phyloP scores from a whole-genome alignment of 2,329 filamentous ascomycete species.

The Hypoxylon sp. region DNA sequence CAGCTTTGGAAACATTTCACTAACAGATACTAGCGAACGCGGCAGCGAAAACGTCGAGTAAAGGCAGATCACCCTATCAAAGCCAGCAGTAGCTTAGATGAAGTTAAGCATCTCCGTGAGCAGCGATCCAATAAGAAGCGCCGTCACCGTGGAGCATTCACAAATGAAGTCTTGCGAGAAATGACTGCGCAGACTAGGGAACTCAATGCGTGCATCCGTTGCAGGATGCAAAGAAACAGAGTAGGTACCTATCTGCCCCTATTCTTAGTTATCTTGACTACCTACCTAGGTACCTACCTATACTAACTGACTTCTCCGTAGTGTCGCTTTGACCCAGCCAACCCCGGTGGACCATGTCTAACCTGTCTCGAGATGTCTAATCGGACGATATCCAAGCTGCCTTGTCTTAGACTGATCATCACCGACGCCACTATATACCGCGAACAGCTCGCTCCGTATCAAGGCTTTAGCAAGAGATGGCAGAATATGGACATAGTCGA shows the following conservation, averaged over 20 bases:
- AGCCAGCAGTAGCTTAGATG: not conserved
- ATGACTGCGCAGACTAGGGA: conserved; percentile 5
- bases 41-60: conserved; percentile 2
- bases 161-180: not conserved
- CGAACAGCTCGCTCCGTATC: conserved; percentile 43
- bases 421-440: conserved; percentile 47
- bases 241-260: not conserved
- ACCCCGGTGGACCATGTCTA: not conserved
- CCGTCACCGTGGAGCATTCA: conserved; percentile 6
- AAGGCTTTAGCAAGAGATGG: conserved; percentile 46
- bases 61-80: not conserved
- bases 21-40: conserved; percentile 1
- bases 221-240: conserved; percentile 8
- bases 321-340: conserved; percentile 1
- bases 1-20: not conserved
- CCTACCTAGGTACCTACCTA: too few species aligned
- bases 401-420: conserved; percentile 37
- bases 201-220: conserved; percentile 5
- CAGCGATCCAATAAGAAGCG: not conserved
- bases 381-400: conserved; percentile 2
- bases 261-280: not conserved
- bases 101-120: not conserved
- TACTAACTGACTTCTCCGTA: not conserved
- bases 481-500: conserved; percentile 50
- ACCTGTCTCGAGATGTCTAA: conserved; percentile 8